Evolutionary conservation across 495 filamentous ascomycete species (phyloP).

Genomic region (Penicillium ochrochloron): DNA sequence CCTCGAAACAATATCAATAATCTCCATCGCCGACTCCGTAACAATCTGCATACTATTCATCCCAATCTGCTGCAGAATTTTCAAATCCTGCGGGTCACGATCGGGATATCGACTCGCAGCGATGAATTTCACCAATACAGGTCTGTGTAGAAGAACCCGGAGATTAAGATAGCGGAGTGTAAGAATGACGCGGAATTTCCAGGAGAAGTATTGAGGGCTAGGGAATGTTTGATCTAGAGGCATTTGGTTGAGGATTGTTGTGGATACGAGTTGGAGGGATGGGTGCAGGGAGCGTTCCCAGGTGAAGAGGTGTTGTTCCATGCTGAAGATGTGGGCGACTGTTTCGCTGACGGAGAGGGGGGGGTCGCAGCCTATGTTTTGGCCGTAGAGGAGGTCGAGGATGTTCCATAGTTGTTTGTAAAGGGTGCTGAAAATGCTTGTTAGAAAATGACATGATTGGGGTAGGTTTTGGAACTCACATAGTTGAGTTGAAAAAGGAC

Average conservation of each 20-base stretch:
- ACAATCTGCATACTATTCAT: slow-evolving; percentile 41
- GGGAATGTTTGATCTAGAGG: slow-evolving; percentile 7
- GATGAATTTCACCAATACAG: slow-evolving; percentile 39
- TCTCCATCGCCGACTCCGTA: slow-evolving; percentile 39
- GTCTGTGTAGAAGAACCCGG: slow-evolving; percentile 39
- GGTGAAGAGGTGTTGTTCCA: slow-evolving; percentile 13
- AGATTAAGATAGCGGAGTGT: slow-evolving; percentile 42
- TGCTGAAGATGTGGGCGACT: slow-evolving; percentile 21
- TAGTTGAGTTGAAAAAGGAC: slow-evolving; percentile 40
- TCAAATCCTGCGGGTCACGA: slow-evolving; percentile 24
- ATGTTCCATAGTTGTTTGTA: slow-evolving; percentile 19
- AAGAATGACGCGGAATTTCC: slow-evolving; percentile 37
- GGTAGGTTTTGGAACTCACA: slow-evolving; percentile 24
- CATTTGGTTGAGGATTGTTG: slow-evolving; percentile 10
- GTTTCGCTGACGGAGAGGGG: slow-evolving; percentile 17
- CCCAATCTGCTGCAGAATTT: slow-evolving; percentile 35
- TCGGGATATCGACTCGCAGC: slow-evolving; percentile 32
- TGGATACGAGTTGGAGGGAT: slow-evolving; percentile 18
- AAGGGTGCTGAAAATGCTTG: neutral
- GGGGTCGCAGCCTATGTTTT: slow-evolving; percentile 20
- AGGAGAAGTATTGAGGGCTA: slow-evolving; percentile 15
- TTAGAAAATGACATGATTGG: neutral
- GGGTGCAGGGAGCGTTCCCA: slow-evolving; percentile 17
- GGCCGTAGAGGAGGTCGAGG: slow-evolving; percentile 18
- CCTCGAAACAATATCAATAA: slow-evolving; percentile 41